These are phyloP conservation scores for Trichosporon inkin DNA, from an alignment of 1,284 basidiomycete species.

Conservation along the genomic window DNA sequence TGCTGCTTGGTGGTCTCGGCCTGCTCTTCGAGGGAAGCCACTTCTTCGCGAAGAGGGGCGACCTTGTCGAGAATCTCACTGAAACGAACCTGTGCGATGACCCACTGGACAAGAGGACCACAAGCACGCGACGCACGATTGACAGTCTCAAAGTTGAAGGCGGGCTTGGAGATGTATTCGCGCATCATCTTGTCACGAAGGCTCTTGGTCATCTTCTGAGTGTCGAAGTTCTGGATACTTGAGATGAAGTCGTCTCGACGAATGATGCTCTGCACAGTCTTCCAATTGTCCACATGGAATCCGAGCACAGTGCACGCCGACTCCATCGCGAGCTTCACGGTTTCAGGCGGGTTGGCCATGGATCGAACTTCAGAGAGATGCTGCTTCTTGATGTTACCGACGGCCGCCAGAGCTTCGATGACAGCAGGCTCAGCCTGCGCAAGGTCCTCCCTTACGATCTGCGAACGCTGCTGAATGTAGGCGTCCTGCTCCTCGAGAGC, in stretches of 20 bases:
- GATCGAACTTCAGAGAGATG: constrained; percentile 96
- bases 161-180: constrained; percentile 85
- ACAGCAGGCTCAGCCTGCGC: constrained; percentile 98
- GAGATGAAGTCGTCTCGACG: constrained; percentile 97
- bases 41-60: constrained; percentile 92
- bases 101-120: constrained; percentile 98
- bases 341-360: constrained; percentile 97
- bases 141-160: constrained; percentile 93
- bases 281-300: constrained; percentile 90
- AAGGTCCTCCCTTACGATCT: constrained; percentile 89
- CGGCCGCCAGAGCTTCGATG: constrained; percentile 86
- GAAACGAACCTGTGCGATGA: constrained; percentile 92
- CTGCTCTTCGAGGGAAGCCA: constrained; percentile 84
- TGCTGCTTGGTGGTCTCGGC: constrained; percentile 91
- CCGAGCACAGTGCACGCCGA: constrained; percentile 97
- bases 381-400: constrained; percentile 95
- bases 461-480: constrained; percentile 78
- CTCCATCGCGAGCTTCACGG: constrained; percentile 98
- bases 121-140: constrained; percentile 95
- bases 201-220: constrained; percentile 82
- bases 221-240: constrained; percentile 96
- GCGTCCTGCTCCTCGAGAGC: constrained; percentile 87
- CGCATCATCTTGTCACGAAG: constrained; percentile 89
- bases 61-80: constrained; percentile 98
- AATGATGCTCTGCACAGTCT: constrained; percentile 92